Conservation (phyloP, 2,329 filamentous ascomycete genomes). For the Fusarium musae region DNA sequence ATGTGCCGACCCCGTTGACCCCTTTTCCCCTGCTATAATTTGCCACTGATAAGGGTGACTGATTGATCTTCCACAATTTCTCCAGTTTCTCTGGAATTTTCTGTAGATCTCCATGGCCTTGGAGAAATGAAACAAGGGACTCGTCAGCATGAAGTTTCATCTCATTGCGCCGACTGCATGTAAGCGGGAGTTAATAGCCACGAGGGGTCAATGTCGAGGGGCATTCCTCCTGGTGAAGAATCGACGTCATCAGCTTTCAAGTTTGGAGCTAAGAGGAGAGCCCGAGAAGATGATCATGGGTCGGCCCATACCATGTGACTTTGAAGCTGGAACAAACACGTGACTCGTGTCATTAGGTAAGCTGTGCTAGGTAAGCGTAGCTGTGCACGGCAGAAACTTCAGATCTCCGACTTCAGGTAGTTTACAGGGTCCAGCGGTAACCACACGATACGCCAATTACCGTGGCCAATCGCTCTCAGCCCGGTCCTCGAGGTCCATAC, state of each 20-base stretch:
- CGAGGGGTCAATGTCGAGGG: constrained; percentile 34
- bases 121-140: constrained; percentile 41
- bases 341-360: background rate
- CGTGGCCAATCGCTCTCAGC: constrained; percentile 39
- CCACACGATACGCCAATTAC: constrained; percentile 39
- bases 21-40: constrained; percentile 35
- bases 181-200: constrained; percentile 25
- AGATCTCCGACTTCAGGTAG: constrained; percentile 34
- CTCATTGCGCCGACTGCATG: background rate
- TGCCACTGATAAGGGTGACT: constrained; percentile 38
- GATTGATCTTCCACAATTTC: constrained; percentile 11
- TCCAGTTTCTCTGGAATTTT: constrained; percentile 22
- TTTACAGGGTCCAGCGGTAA: constrained; percentile 27
- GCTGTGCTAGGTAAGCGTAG: constrained; percentile 27
- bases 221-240: constrained; percentile 5
- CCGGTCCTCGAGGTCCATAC: constrained; percentile 28
- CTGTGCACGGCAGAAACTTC: constrained; percentile 42
- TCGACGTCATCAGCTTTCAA: constrained; percentile 39
- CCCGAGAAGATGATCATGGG: background rate
- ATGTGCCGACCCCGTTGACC: constrained; percentile 9
- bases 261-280: constrained; percentile 6
- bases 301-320: constrained; percentile 17
- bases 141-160: constrained; percentile 41
- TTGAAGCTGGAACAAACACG: background rate
- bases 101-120: constrained; percentile 34